These are phyloP conservation scores for Penicillium manginii DNA, from an alignment of 495 filamentous ascomycete species.

Conservation along the genomic window DNA sequence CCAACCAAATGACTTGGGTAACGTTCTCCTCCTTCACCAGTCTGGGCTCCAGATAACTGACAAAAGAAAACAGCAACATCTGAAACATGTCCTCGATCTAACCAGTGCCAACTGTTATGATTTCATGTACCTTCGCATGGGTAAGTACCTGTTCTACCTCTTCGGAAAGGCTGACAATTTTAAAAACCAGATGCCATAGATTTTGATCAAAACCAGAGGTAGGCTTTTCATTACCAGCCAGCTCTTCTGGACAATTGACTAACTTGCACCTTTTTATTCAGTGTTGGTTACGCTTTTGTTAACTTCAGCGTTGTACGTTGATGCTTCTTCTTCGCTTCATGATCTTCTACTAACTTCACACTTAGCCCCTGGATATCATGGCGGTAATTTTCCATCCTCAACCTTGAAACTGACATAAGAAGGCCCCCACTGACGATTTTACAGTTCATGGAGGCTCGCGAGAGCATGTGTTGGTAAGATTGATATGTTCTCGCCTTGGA, in stretches of 20 bases:
- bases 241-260: not conserved
- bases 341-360: slow-evolving; percentile 24
- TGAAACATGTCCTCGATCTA: slow-evolving; percentile 80
- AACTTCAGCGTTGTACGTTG: slow-evolving; percentile 81
- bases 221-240: slow-evolving; percentile 11
- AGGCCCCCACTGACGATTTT: slow-evolving; percentile 27
- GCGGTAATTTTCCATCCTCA: slow-evolving; percentile 52
- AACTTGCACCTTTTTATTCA: slow-evolving; percentile 33
- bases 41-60: not conserved
- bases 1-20: slow-evolving; percentile 84
- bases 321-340: not conserved
- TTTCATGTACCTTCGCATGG: slow-evolving; percentile 94
- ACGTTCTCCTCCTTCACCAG: slow-evolving; percentile 7
- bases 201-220: slow-evolving; percentile 90
- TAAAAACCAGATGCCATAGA: slow-evolving; percentile 47
- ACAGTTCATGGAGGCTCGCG: slow-evolving; percentile 76
- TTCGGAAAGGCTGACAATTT: not conserved
- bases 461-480: slow-evolving; percentile 68
- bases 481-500: not conserved
- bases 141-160: slow-evolving; percentile 35
- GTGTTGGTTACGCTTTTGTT: slow-evolving; percentile 97
- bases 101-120: slow-evolving; percentile 82
- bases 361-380: slow-evolving; percentile 72
- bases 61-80: slow-evolving; percentile 33
- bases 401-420: not conserved